Evolutionary conservation across 2,329 filamentous ascomycete genomes (phyloP).

Genomic region (Calonectria honghensis): DNA sequence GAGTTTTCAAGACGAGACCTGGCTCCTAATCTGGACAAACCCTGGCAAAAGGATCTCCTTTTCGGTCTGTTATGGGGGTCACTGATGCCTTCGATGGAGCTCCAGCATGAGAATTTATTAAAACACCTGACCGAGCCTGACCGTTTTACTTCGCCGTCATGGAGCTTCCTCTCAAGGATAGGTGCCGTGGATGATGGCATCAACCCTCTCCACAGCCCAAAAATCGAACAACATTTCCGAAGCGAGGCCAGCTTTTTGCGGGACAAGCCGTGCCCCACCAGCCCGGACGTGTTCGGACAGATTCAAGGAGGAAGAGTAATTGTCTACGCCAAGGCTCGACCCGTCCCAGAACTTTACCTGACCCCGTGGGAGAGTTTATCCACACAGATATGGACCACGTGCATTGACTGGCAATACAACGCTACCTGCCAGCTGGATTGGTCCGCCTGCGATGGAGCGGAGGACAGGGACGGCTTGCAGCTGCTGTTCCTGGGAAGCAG

Average conservation of each 20-base stretch:
- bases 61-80: background rate
- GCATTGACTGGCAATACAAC: background rate
- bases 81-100: background rate
- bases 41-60: background rate
- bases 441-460: background rate
- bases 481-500: background rate
- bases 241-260: background rate
- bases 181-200: background rate
- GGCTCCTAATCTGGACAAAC: background rate
- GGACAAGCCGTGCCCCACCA: too few relatives aligned
- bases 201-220: background rate
- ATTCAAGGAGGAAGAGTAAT: background rate
- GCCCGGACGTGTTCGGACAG: background rate
- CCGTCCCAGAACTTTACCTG: background rate
- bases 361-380: background rate
- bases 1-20: background rate
- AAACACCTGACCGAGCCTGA: background rate
- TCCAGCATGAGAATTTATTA: background rate
- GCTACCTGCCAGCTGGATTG: conserved; percentile 8
- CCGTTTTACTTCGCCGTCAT: background rate
- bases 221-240: background rate
- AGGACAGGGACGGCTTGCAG: background rate
- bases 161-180: background rate
- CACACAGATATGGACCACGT: conserved; percentile 2
- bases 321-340: background rate